Conservation (phyloP, 495 filamentous ascomycete species). For the Hypoxylon perforatum region DNA sequence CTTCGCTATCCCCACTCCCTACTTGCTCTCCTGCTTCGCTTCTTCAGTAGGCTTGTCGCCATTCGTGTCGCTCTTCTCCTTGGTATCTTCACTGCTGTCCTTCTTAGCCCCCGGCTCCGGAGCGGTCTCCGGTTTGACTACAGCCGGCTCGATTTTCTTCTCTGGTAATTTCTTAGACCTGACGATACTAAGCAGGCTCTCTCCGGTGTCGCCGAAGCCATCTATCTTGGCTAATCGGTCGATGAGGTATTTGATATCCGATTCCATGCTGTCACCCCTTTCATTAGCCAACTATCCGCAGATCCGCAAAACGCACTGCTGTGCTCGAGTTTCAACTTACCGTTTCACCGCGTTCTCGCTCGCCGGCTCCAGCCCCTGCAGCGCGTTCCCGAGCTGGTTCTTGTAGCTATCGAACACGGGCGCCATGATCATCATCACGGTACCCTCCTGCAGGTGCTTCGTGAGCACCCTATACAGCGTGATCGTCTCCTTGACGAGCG, state of each 20-base stretch:
- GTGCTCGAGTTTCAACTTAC: constrained; percentile 59
- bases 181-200: constrained; percentile 74
- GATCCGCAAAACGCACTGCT: constrained; percentile 75
- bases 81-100: neutral
- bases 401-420: constrained; percentile 90
- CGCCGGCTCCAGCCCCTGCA: constrained; percentile 71
- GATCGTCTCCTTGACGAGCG: constrained; percentile 85
- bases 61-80: constrained; percentile 24
- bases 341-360: constrained; percentile 75
- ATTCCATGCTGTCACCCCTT: constrained; percentile 71
- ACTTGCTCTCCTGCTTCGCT: constrained; percentile 26
- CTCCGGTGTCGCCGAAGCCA: constrained; percentile 77
- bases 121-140: constrained; percentile 8
- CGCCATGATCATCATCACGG: constrained; percentile 85
- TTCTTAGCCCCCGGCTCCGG: constrained; percentile 13
- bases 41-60: constrained; percentile 9
- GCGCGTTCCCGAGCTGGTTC: constrained; percentile 82
- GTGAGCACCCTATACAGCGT: constrained; percentile 88
- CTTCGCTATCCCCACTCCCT: constrained; percentile 11
- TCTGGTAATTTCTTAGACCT: constrained; percentile 65
- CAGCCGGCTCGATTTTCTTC: constrained; percentile 12
- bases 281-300: constrained; percentile 28
- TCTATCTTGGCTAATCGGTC: constrained; percentile 80
- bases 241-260: constrained; percentile 82
- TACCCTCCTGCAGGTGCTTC: constrained; percentile 83